Conservation (phyloP, 2,329 filamentous ascomycete genomes). For the Phoma sp. region DNA sequence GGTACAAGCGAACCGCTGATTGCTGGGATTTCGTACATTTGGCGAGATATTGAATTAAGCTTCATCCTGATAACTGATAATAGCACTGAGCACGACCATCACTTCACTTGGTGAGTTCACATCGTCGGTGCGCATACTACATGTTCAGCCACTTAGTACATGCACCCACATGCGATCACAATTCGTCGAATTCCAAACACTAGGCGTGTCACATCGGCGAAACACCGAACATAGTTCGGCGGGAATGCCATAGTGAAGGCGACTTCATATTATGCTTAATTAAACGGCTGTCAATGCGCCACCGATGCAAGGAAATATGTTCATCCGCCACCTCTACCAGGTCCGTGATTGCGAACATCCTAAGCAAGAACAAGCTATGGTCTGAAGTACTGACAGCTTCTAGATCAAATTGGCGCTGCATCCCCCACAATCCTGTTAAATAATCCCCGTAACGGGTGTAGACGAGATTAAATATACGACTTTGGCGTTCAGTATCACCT, state of each 20-base stretch:
- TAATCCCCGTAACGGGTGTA: not conserved
- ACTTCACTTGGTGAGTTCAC: too few relatives aligned
- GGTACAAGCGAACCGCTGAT: too few relatives aligned
- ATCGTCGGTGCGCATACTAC: not conserved
- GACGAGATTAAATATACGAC: conserved; percentile 4
- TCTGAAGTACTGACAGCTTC: not conserved
- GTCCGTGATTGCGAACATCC: not conserved
- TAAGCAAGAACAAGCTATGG: not conserved
- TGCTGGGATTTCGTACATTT: too few relatives aligned
- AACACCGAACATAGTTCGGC: conserved; percentile 8
- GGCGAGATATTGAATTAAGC: too few relatives aligned
- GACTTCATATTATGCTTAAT: not conserved
- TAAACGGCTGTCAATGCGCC: not conserved
- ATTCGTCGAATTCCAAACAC: not conserved
- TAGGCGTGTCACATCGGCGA: conserved; percentile 12
- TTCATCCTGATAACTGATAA: too few relatives aligned
- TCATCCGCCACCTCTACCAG: not conserved
- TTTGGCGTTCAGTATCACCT: not conserved
- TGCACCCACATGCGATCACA: not conserved
- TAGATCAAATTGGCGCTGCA: not conserved
- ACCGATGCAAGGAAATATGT: not conserved
- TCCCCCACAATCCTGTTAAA: conserved; percentile 1
- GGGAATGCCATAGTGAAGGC: conserved; percentile 6
- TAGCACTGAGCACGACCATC: too few relatives aligned
- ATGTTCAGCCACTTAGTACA: not conserved